These are phyloP conservation scores for Suillus discolor DNA, from an alignment of 768 basidiomycete species.

Conservation along the genomic window DNA sequence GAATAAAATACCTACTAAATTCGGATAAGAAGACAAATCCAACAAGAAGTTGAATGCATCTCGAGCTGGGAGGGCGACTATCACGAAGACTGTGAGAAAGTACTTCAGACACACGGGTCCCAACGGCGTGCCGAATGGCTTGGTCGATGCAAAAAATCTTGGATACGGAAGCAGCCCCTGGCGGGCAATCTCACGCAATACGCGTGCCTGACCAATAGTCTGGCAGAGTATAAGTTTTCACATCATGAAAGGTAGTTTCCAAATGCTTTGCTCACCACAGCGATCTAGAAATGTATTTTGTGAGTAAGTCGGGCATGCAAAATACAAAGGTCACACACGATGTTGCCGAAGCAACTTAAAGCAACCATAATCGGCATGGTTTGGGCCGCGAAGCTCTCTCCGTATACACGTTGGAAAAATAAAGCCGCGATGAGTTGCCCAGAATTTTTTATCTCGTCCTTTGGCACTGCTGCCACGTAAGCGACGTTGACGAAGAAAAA, in stretches of 20 bases:
- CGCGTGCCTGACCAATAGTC: constrained; percentile 45
- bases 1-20: constrained; percentile 31
- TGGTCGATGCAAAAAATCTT: constrained; percentile 47
- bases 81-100: constrained; percentile 41
- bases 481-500: constrained; percentile 50
- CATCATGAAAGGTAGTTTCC: neutral
- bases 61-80: constrained; percentile 43
- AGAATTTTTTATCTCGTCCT: constrained; percentile 43
- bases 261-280: neutral
- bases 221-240: constrained; percentile 1
- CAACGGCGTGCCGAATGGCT: constrained; percentile 51
- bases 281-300: neutral
- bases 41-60: constrained; percentile 47
- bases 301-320: neutral
- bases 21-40: constrained; percentile 42
- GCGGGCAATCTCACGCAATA: constrained; percentile 53
- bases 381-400: constrained; percentile 36
- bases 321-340: constrained; percentile 26
- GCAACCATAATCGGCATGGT: constrained; percentile 42
- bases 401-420: constrained; percentile 55
- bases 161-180: constrained; percentile 57
- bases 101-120: constrained; percentile 45
- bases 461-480: constrained; percentile 43
- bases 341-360: constrained; percentile 44
- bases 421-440: constrained; percentile 48